Percentiles rank a stretch among this genome's conserved stretches.
Evolutionary conservation across 1,139 yeast species (phyloP).

Genomic region (Trichomonascaceae sp.): DNA sequence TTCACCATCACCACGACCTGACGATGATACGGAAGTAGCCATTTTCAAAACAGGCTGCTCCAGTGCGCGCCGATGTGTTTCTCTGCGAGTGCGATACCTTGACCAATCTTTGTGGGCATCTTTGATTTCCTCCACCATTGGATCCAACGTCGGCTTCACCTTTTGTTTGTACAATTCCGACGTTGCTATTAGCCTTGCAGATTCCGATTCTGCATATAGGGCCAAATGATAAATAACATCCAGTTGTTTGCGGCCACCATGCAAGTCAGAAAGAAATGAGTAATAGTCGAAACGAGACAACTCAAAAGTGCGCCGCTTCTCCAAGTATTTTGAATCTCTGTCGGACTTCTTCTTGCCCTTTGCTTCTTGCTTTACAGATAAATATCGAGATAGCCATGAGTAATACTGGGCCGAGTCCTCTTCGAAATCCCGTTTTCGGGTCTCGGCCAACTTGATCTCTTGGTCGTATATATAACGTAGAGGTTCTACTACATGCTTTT

Average conservation of each 20-base stretch:
- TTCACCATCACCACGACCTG: constrained; percentile 1
- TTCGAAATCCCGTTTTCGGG: constrained; percentile 54
- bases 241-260: constrained; percentile 45
- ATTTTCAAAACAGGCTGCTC: constrained; percentile 24
- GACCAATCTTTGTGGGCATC: constrained; percentile 37
- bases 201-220: constrained; percentile 33
- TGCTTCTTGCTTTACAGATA: constrained; percentile 54
- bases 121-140: constrained; percentile 30
- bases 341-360: constrained; percentile 34
- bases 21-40: neutral
- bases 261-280: constrained; percentile 53
- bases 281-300: constrained; percentile 66
- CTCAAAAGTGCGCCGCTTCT: constrained; percentile 58
- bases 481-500: constrained; percentile 36
- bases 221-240: constrained; percentile 36
- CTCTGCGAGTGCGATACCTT: constrained; percentile 37
- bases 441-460: constrained; percentile 37
- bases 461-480: constrained; percentile 36
- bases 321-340: constrained; percentile 56
- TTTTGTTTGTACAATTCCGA: constrained; percentile 22
- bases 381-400: constrained; percentile 63
- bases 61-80: constrained; percentile 34
- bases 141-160: constrained; percentile 31
- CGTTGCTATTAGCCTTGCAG: constrained; percentile 23
- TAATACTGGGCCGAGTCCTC: constrained; percentile 69